Conservation (phyloP, 495 filamentous ascomycete genomes). For the Filosporella fistucella region DNA sequence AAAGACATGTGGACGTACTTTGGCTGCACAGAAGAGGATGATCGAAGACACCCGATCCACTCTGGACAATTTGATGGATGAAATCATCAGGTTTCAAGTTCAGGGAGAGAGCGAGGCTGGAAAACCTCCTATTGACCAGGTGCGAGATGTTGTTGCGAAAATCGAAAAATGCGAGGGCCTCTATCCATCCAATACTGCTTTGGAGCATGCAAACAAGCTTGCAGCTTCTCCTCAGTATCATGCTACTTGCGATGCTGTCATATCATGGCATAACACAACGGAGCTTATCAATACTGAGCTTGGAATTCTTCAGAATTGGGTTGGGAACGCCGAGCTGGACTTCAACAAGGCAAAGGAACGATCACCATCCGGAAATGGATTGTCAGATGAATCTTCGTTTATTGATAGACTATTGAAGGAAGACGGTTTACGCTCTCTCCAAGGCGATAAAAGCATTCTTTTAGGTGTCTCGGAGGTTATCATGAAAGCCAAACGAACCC, state of each 20-base stretch:
- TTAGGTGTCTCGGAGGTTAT: slow-evolving; percentile 77
- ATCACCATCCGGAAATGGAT: slow-evolving; percentile 52
- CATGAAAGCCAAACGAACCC: slow-evolving; percentile 83
- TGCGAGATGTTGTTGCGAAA: slow-evolving; percentile 80
- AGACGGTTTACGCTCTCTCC: slow-evolving; percentile 86
- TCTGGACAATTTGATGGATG: slow-evolving; percentile 70
- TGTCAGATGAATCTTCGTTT: slow-evolving; percentile 87
- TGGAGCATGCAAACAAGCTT: slow-evolving; percentile 66
- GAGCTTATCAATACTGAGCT: slow-evolving; percentile 94
- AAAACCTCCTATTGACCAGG: slow-evolving; percentile 79
- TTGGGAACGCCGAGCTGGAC: slow-evolving; percentile 91
- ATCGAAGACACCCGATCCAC: slow-evolving; percentile 72
- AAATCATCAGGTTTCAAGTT: slow-evolving; percentile 88
- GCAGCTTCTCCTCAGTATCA: slow-evolving; percentile 69
- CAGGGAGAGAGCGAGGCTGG: slow-evolving; percentile 90
- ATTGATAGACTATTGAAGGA: slow-evolving; percentile 98
- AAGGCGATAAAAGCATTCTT: slow-evolving; percentile 82
- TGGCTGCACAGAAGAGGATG: slow-evolving; percentile 76
- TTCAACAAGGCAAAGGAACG: slow-evolving; percentile 64
- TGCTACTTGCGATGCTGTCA: slow-evolving; percentile 78
- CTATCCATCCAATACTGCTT: slow-evolving; percentile 72
- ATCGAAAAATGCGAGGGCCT: slow-evolving; percentile 82
- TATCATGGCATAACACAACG: slow-evolving; percentile 98
- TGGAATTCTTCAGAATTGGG: slow-evolving; percentile 86
- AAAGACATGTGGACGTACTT: slow-evolving; percentile 73